Base-by-base conservation (phyloP, 495 filamentous ascomycete genomes). In the Pyrenula aspistea region DNA sequence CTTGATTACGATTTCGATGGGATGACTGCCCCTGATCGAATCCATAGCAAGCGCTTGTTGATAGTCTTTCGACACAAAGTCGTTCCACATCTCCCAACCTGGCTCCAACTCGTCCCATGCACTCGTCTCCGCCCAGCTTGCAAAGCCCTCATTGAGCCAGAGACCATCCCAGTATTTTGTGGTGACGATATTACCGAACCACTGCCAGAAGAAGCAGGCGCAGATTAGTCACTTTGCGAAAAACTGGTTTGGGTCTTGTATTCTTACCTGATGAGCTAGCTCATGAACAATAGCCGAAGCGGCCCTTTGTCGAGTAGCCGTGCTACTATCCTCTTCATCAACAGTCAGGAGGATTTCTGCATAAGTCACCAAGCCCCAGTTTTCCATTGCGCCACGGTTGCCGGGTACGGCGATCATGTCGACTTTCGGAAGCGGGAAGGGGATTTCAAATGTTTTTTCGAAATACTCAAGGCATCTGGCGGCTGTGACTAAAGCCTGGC, bases 401-500 rank as follows among this genome's bases (percentile, higher is more conserved):
- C 52, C 61, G 1, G 57, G 61, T 20, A 60, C 36, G 0, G 58
- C 55, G 1, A 65, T 22, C 1, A 60, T 42, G 52, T 65, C 62
- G 1, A 62, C 19, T 50, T 65, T 65, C 15, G 77, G 77, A 24
- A 80, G 60, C 49, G 86, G 86, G 59, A 87, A 89, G 10, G 78
- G 71, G 60, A 78, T 82, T 53, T 78, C 82, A 60, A 90, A 90
- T n/a, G 83, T 84, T 66, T 85, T 82, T 67, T 88, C 85, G 69
- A 88, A 88, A 65, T 87, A 87, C 20, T 76, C 77, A 8, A 88
- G 73, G 8, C 83, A 87, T 62, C 75, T 77, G 22, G 86, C 84
- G 25, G 82, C 85, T 24, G 87, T 73, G 36, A 85, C 72, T n/a
- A 86, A 74, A 2, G 84, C 83, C 68, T 87, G 87, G 49, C 77